Conservation (phyloP, 495 filamentous ascomycete species). For the Trichodelitschia bisporula region DNA sequence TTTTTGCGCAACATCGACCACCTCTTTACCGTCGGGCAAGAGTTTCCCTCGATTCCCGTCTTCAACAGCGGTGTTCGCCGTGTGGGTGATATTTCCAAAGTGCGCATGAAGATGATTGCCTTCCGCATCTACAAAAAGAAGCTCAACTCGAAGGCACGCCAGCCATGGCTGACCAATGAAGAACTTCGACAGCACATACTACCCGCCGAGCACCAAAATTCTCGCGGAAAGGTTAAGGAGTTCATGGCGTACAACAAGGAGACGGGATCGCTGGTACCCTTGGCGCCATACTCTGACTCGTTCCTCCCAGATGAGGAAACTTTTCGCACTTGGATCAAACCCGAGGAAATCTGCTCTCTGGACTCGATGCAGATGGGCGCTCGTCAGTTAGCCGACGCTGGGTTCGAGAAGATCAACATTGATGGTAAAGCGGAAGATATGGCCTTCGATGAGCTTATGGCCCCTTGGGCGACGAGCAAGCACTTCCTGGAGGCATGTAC, state of each 20-base stretch:
- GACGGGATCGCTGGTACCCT: constrained; percentile 60
- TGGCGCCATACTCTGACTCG: constrained; percentile 38
- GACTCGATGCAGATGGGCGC: constrained; percentile 94
- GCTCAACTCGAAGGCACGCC: constrained; percentile 15
- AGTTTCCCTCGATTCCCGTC: constrained; percentile 74
- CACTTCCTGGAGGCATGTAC: constrained; percentile 84
- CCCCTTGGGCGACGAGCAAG: constrained; percentile 84
- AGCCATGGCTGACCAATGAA: constrained; percentile 14
- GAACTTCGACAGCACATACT: constrained; percentile 65
- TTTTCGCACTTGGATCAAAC: constrained; percentile 68
- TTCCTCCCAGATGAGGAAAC: constrained; percentile 39
- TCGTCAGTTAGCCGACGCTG: constrained; percentile 58
- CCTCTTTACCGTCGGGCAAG: constrained; percentile 70
- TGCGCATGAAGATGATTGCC: constrained; percentile 82
- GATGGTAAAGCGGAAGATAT: constrained; percentile 40
- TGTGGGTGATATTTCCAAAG: constrained; percentile 85
- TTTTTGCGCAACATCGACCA: constrained; percentile 73
- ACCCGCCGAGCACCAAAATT: constrained; percentile 69
- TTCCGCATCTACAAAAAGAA: constrained; percentile 63
- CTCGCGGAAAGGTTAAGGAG: constrained; percentile 87
- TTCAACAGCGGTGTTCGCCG: constrained; percentile 81
- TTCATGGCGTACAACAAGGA: constrained; percentile 76
- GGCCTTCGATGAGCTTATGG: constrained; percentile 66
- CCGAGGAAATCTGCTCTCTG: constrained; percentile 80
- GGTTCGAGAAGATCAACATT: constrained; percentile 35